Evolutionary conservation across 164 flowering plant species (phyloP).

Genomic region (Berberis thunbergii): DNA sequence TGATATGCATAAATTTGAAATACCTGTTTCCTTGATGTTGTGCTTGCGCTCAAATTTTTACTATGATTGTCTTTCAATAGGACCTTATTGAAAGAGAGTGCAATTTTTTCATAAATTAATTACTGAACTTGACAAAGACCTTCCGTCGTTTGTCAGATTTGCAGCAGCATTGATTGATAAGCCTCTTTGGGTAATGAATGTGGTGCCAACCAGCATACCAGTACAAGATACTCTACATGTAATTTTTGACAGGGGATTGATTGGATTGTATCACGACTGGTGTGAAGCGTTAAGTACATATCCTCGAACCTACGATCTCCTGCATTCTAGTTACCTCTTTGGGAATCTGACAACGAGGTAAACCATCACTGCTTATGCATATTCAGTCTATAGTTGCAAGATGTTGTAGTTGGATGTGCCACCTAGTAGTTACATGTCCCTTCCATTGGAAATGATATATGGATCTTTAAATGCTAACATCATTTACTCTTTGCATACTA

Average conservation of each 20-base stretch:
- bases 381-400: not conserved
- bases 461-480: not conserved
- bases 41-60: no score
- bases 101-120: not conserved
- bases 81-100: not conserved
- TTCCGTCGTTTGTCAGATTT: constrained; percentile 43
- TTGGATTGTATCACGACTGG: constrained; percentile 90
- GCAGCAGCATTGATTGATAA: constrained; percentile 68
- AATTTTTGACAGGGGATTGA: constrained; percentile 74
- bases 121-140: constrained; percentile 1
- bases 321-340: constrained; percentile 69
- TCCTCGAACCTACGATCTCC: constrained; percentile 85
- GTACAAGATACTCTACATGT: constrained; percentile 65
- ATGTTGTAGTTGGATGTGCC: not conserved
- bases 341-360: constrained; percentile 51
- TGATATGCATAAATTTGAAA: no score
- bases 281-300: constrained; percentile 83
- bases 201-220: constrained; percentile 48
- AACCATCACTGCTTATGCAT: not conserved
- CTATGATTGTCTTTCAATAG: no score
- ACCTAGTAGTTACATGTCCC: not conserved
- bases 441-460: not conserved
- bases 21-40: no score
- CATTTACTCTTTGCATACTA: no score
- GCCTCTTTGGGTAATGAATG: constrained; percentile 90